Evolutionary conservation across 805 yeast genomes (phyloP).

Genomic region (Blastobotrys attinorum): DNA sequence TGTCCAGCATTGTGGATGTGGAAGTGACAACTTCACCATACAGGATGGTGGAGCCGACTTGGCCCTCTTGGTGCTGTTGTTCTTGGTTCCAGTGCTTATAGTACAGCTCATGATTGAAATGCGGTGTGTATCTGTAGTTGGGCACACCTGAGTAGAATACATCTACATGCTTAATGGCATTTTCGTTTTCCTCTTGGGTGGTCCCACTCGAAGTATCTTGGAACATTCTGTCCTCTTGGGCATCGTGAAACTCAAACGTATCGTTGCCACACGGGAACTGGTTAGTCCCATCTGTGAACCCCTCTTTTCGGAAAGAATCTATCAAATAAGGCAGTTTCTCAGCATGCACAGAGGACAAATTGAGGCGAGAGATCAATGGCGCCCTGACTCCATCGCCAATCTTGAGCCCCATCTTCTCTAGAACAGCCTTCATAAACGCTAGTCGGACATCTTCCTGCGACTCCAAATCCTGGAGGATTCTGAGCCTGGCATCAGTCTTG

Average conservation of each 20-base stretch:
- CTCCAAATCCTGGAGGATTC: constrained; percentile 36
- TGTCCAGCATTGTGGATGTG: constrained; percentile 70
- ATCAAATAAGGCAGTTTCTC: constrained; percentile 30
- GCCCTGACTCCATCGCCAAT: constrained; percentile 33
- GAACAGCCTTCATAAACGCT: constrained; percentile 47
- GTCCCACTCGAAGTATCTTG: constrained; percentile 5
- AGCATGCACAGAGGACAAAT: constrained; percentile 38
- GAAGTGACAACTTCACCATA: constrained; percentile 91
- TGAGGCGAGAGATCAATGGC: constrained; percentile 66
- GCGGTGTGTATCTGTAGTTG: constrained; percentile 51
- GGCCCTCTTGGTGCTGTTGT: constrained; percentile 26
- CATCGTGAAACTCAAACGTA: constrained; percentile 36
- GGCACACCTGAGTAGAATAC: constrained; percentile 43
- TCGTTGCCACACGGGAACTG: constrained; percentile 48
- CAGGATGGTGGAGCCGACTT: constrained; percentile 33
- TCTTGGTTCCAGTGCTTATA: constrained; percentile 27
- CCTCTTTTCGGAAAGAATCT: constrained; percentile 23
- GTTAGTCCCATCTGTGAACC: constrained; percentile 30
- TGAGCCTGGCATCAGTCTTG: constrained; percentile 21
- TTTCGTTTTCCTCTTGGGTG: constrained; percentile 45
- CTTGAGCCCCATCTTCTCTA: constrained; percentile 46
- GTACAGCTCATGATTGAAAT: constrained; percentile 57
- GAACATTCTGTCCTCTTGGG: constrained; percentile 7
- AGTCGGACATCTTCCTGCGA: constrained; percentile 42
- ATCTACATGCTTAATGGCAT: constrained; percentile 48